phyloP scores from a whole-genome alignment of 2,329 filamentous ascomycete species.

The Aureobasidium leucospermi region DNA sequence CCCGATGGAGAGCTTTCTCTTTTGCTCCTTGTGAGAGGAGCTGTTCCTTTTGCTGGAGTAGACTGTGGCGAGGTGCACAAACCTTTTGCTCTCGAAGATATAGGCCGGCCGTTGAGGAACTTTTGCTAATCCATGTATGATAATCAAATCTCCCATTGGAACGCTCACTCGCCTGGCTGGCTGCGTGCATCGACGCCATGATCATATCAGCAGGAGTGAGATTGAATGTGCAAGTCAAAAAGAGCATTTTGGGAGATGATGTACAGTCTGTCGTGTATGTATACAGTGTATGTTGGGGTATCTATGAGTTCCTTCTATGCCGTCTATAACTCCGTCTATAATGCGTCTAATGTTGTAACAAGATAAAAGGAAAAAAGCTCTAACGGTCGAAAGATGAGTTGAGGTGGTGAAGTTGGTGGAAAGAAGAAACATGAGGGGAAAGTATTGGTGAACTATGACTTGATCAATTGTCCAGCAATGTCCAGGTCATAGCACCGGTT shows the following conservation, averaged over 20 bases:
- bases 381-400: not conserved
- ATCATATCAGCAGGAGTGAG: too few species aligned
- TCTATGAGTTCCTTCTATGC: constrained; percentile 1
- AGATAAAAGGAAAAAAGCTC: not conserved
- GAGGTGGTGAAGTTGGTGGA: not conserved
- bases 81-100: too few species aligned
- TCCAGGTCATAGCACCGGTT: not conserved
- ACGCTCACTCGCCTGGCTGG: too few species aligned
- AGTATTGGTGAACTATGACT: not conserved
- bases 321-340: constrained; percentile 1
- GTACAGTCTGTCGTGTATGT: not conserved
- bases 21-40: not conserved
- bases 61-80: too few species aligned
- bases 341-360: not conserved
- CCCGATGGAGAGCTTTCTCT: constrained; percentile 16
- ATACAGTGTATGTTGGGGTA: not conserved
- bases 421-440: not conserved
- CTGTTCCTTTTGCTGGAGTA: too few species aligned
- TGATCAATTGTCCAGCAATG: constrained; percentile 8
- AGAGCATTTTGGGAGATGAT: too few species aligned
- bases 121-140: too few species aligned
- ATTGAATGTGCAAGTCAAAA: too few species aligned
- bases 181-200: too few species aligned
- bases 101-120: too few species aligned
- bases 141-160: too few species aligned